Percentiles rank a stretch among this genome's conserved stretches.
These are phyloP conservation scores for Rhodotorula mucilaginosa DNA, from an alignment of 1,284 basidiomycete species.

Conservation along the genomic window DNA sequence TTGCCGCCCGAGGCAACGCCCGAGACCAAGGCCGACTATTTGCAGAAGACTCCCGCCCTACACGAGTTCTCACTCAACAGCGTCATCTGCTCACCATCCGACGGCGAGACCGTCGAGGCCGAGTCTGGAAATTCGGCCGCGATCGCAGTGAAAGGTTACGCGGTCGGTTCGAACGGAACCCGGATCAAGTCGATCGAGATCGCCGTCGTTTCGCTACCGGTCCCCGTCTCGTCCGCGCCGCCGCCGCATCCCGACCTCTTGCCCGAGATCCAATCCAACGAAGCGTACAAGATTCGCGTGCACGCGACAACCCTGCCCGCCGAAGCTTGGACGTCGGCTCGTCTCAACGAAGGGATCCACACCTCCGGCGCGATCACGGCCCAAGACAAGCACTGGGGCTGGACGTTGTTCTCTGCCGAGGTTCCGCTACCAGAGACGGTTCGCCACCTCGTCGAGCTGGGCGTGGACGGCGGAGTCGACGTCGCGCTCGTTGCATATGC, in stretches of 20 bases:
- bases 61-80: slow-evolving; percentile 35
- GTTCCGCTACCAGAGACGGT: not conserved
- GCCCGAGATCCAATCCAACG: not conserved
- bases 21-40: slow-evolving; percentile 33
- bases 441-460: not conserved
- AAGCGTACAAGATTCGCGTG: slow-evolving; percentile 18
- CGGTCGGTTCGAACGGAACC: slow-evolving; percentile 21
- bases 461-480: not conserved
- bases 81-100: slow-evolving; percentile 26
- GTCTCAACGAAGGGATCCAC: slow-evolving; percentile 8
- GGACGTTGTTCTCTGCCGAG: slow-evolving; percentile 29
- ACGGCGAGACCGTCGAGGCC: not conserved
- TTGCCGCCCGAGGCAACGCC: slow-evolving; percentile 30
- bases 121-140: not conserved
- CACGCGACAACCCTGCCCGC: slow-evolving; percentile 3
- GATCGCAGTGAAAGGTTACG: slow-evolving; percentile 36
- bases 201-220: slow-evolving; percentile 5
- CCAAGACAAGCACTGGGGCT: slow-evolving; percentile 26
- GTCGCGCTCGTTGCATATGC: slow-evolving; percentile 31
- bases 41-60: slow-evolving; percentile 20
- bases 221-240: not conserved
- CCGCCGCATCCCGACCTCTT: slow-evolving; percentile 1
- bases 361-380: not conserved
- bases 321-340: slow-evolving; percentile 2
- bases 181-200: slow-evolving; percentile 19